phyloP scores from a whole-genome alignment of 176 grass and related monocot genomes.

The Calamus simplicifolius region DNA sequence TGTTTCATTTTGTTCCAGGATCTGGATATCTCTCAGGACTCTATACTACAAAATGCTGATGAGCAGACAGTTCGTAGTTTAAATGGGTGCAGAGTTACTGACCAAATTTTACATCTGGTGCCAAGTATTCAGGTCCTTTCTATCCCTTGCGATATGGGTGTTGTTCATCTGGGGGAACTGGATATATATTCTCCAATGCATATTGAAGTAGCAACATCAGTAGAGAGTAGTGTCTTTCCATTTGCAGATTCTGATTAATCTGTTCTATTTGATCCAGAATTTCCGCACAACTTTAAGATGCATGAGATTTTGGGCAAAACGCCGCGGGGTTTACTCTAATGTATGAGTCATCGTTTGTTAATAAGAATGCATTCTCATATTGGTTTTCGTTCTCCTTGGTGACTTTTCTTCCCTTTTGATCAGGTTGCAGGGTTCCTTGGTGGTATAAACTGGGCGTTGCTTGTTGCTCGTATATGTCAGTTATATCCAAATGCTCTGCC shows the following conservation, averaged over 20 bases:
- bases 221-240: too few species aligned
- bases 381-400: background rate
- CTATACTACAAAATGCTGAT: slow-evolving; percentile 78
- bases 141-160: too few species aligned
- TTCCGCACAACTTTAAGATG: slow-evolving; percentile 86
- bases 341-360: slow-evolving; percentile 35
- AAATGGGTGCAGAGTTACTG: slow-evolving; percentile 88
- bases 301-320: slow-evolving; percentile 87
- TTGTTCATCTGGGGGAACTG: too few species aligned
- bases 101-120: slow-evolving; percentile 80
- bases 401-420: slow-evolving; percentile 18
- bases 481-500: slow-evolving; percentile 87
- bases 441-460: slow-evolving; percentile 98
- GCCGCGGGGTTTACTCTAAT: slow-evolving; percentile 86
- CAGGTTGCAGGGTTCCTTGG: slow-evolving; percentile 94
- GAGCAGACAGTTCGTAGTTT: slow-evolving; percentile 87
- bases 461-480: slow-evolving; percentile 90
- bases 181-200: too few species aligned
- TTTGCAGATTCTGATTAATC: too few species aligned
- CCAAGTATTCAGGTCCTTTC: slow-evolving; percentile 55
- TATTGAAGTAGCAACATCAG: too few species aligned
- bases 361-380: background rate
- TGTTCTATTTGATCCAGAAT: slow-evolving; percentile 41
- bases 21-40: slow-evolving; percentile 83
- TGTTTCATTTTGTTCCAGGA: slow-evolving; percentile 41